Conservation (phyloP, 441 rosid species). For the Corymbia citriodora region DNA sequence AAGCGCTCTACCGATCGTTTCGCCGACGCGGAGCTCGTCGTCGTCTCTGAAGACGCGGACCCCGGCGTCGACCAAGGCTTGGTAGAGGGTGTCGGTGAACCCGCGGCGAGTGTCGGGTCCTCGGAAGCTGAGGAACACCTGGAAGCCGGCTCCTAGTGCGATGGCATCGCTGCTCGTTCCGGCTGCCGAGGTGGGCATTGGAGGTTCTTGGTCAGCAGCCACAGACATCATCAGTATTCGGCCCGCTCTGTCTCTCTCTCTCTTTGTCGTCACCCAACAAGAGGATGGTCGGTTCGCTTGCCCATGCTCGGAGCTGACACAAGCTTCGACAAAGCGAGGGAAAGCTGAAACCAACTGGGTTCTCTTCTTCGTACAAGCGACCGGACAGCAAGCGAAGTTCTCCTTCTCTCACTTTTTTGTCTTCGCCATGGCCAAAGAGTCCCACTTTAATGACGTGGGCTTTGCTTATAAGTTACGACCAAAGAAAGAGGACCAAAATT, state of each 20-base stretch:
- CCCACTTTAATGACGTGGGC: not conserved
- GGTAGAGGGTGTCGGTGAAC: not conserved
- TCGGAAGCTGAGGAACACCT: not conserved
- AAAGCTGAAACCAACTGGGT: not conserved
- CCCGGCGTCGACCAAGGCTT: not conserved
- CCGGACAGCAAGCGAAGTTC: not conserved
- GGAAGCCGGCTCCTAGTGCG: not conserved
- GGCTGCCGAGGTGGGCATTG: not conserved
- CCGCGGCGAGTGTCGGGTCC: not conserved
- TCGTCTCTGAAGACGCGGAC: not conserved
- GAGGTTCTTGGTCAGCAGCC: not conserved
- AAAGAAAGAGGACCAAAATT: not conserved
- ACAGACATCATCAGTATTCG: not conserved
- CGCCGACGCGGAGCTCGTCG: not conserved
- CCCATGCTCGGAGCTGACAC: not conserved
- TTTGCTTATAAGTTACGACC: not conserved
- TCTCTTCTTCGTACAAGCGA: not conserved
- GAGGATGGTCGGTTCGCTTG: not conserved
- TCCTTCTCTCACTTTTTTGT: not conserved
- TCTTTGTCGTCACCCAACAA: accelerated
- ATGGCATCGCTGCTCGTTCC: not conserved
- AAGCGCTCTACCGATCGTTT: not conserved
- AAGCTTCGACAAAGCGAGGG: not conserved
- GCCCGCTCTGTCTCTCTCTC: not conserved
- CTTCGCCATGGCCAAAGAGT: accelerated